Conservation (phyloP, 169 alveolate species). For the Plasmodium gonderi region DNA sequence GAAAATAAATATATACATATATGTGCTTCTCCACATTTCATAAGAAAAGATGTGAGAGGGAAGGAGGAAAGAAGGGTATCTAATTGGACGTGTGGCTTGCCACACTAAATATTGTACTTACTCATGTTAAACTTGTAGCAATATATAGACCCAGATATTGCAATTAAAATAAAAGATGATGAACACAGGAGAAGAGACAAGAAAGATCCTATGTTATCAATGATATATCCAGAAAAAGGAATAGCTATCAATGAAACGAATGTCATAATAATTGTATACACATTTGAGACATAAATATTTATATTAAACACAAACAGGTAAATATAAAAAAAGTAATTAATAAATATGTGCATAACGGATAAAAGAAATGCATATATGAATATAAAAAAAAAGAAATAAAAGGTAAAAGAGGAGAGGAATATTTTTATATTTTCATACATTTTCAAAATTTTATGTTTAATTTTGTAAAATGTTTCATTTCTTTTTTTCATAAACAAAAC, state of each 20-base stretch:
- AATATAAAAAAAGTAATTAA: slow-evolving; percentile 67
- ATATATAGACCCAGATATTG: slow-evolving; percentile 69
- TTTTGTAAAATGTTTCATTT: neutral
- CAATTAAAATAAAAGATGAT: slow-evolving; percentile 44
- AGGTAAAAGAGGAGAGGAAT: slow-evolving; percentile 51
- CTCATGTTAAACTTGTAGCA: slow-evolving; percentile 47
- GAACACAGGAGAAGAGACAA: slow-evolving; percentile 65
- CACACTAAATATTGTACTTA: neutral
- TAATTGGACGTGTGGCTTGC: neutral
- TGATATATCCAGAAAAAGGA: slow-evolving; percentile 70
- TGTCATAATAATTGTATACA: slow-evolving; percentile 63
- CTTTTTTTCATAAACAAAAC: neutral
- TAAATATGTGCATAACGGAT: slow-evolving; percentile 65
- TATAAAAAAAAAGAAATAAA: slow-evolving; percentile 54
- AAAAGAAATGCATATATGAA: slow-evolving; percentile 61
- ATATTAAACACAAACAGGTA: slow-evolving; percentile 61
- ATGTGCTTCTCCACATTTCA: neutral
- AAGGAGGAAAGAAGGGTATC: neutral
- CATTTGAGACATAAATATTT: slow-evolving; percentile 53
- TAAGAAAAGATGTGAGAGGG: neutral
- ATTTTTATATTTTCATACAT: slow-evolving; percentile 24
- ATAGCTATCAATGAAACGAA: slow-evolving; percentile 59
- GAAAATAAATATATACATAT: neutral
- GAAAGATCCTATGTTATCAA: slow-evolving; percentile 64
- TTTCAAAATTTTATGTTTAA: neutral